Evolutionary conservation across 2,329 filamentous ascomycete species (phyloP).

Genomic region (Penicillium nordicum): DNA sequence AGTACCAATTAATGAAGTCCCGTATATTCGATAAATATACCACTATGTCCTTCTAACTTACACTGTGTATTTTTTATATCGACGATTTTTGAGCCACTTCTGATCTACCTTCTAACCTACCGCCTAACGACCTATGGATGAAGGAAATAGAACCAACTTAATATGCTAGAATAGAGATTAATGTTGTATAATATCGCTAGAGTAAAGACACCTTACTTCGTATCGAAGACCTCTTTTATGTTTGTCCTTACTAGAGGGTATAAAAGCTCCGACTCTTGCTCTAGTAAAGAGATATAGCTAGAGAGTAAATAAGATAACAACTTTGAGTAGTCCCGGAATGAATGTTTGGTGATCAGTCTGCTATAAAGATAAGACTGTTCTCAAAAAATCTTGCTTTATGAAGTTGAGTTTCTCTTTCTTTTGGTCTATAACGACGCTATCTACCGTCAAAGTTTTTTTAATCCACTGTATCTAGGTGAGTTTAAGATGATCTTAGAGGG

Average conservation of each 20-base stretch:
- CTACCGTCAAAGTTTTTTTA: too few relatives aligned
- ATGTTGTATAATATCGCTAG: not conserved
- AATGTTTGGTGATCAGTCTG: not conserved
- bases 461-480: too few relatives aligned
- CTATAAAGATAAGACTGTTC: too few relatives aligned
- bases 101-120: not conserved
- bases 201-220: not conserved
- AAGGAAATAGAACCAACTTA: constrained; percentile 2
- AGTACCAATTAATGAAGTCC: not conserved
- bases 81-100: not conserved
- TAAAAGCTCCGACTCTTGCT: constrained; percentile 5
- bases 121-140: not conserved
- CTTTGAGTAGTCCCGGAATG: constrained; percentile 1
- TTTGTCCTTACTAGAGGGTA: constrained; percentile 2
- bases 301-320: not conserved
- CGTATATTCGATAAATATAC: not conserved
- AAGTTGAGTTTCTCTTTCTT: too few relatives aligned
- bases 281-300: constrained; percentile 3
- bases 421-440: too few relatives aligned
- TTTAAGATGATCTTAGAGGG: too few relatives aligned
- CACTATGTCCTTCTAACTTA: not conserved
- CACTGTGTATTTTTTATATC: not conserved
- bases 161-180: constrained; percentile 4
- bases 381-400: too few relatives aligned
- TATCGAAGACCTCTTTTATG: not conserved